These are phyloP conservation scores for Trichoderma hamatum DNA, from an alignment of 2,329 filamentous ascomycete genomes.

Conservation along the genomic window DNA sequence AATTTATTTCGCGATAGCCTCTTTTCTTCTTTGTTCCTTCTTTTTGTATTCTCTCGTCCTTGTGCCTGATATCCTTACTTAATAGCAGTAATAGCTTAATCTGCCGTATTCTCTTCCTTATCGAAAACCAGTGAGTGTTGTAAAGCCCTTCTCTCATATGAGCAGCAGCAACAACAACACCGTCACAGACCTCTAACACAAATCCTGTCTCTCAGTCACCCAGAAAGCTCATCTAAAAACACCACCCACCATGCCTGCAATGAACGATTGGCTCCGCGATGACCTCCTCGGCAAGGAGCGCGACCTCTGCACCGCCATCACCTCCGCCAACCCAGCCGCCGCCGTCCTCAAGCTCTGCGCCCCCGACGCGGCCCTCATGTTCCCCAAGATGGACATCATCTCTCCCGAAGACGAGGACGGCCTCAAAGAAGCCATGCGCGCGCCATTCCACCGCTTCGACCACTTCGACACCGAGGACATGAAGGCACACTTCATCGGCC, in stretches of 20 bases:
- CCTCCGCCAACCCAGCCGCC: constrained; percentile 21
- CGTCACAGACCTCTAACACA: not conserved
- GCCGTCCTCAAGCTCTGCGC: constrained; percentile 26
- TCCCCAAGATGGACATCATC: constrained; percentile 26
- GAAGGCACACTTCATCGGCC: constrained; percentile 21
- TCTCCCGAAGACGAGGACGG: constrained; percentile 21
- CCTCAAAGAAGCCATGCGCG: constrained; percentile 21
- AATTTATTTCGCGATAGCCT: not conserved
- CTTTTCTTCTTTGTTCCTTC: not conserved
- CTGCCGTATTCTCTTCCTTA: not conserved
- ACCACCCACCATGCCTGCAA: constrained; percentile 19
- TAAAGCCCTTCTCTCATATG: not conserved
- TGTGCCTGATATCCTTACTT: not conserved
- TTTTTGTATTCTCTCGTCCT: not conserved
- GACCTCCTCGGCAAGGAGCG: constrained; percentile 26
- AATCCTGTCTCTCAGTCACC: not conserved
- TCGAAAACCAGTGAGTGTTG: not conserved
- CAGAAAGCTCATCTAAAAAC: not conserved
- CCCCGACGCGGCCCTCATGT: constrained; percentile 26
- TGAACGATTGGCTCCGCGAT: constrained; percentile 27
- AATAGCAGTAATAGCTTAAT: not conserved
- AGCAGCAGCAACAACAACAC: not conserved
- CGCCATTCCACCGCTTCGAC: constrained; percentile 27
- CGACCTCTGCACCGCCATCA: constrained; percentile 27
- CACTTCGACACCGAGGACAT: constrained; percentile 22